Conservation (phyloP, 805 yeast genomes). For the Lipomyces mesembrius region DNA sequence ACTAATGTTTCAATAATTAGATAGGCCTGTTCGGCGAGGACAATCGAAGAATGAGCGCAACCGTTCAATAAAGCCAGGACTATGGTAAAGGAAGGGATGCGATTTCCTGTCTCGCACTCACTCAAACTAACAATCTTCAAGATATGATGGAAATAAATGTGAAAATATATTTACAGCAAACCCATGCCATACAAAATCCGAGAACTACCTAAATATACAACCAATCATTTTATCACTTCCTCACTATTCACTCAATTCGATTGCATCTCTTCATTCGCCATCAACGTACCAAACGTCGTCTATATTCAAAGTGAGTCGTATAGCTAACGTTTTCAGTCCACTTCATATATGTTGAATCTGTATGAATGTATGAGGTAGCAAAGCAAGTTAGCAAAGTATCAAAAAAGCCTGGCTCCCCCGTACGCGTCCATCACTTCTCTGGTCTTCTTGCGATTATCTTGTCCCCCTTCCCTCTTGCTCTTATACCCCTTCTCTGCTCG, state of each 20-base stretch:
- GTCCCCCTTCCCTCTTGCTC: neutral
- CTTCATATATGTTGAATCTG: neutral
- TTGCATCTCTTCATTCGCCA: neutral
- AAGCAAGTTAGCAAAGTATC: neutral
- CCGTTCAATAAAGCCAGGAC: no score
- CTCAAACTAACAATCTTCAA: neutral
- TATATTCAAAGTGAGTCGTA: neutral
- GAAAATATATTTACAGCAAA: neutral
- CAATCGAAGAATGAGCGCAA: no score
- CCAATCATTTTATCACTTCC: neutral
- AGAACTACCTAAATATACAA: constrained; percentile 1
- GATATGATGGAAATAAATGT: neutral
- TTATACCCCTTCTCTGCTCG: neutral
- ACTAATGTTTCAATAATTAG: neutral
- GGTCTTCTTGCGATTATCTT: no score
- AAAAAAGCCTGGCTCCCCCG: neutral
- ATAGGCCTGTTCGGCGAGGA: neutral
- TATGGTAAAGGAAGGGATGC: no score
- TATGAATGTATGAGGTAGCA: neutral
- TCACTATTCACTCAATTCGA: neutral
- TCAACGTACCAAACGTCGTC: no score
- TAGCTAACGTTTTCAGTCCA: neutral
- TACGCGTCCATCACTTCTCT: neutral
- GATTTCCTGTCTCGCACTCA: no score
- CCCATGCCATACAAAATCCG: constrained; percentile 6